phyloP scores from a whole-genome alignment of 108 stramenopile species.

The Skeletonema costatum region DNA sequence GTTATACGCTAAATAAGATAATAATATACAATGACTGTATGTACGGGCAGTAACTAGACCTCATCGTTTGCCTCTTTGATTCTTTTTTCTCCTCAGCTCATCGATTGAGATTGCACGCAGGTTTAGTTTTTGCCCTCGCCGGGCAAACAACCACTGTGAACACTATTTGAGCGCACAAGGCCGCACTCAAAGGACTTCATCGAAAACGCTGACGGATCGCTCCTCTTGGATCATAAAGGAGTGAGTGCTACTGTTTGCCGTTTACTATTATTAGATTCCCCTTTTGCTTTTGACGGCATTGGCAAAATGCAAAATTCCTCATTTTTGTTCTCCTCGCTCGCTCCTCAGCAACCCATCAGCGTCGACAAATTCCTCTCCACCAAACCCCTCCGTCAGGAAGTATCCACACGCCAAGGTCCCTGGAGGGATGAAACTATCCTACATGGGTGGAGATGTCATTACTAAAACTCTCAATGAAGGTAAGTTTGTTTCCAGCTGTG shows the following conservation, averaged over 20 bases:
- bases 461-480: slow-evolving; percentile 78
- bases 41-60: too few species aligned
- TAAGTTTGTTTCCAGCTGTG: too few species aligned
- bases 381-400: slow-evolving; percentile 67
- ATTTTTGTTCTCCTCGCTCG: background rate
- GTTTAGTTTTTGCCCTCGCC: too few species aligned
- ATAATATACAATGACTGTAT: too few species aligned
- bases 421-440: slow-evolving; percentile 76
- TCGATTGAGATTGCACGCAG: too few species aligned
- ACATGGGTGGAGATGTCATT: slow-evolving; percentile 80
- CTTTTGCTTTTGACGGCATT: background rate
- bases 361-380: slow-evolving; percentile 68
- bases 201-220: slow-evolving; percentile 26
- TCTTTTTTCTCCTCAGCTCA: too few species aligned
- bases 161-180: background rate
- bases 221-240: slow-evolving; percentile 21
- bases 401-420: slow-evolving; percentile 76
- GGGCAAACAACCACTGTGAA: too few species aligned
- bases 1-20: too few species aligned
- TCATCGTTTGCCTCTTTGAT: too few species aligned
- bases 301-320: background rate
- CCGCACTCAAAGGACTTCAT: slow-evolving; percentile 7
- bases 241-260: slow-evolving; percentile 4
- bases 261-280: background rate
- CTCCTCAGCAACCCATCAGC: slow-evolving; percentile 47